Evolutionary conservation across 1,139 yeast species (phyloP).

Genomic region (Citeromyces hawaiiensis): DNA sequence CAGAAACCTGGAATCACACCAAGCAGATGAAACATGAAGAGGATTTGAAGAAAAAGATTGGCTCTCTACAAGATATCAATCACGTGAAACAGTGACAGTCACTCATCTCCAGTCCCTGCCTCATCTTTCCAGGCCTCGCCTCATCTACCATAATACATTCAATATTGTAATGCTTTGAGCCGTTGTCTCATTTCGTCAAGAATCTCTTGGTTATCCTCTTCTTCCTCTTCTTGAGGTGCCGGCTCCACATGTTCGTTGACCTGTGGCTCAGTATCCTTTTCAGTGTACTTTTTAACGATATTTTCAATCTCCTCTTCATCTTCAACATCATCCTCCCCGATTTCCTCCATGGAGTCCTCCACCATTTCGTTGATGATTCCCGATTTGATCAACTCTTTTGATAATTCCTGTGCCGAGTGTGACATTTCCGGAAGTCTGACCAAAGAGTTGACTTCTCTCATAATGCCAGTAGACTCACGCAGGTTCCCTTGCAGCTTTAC

Average conservation of each 20-base stretch:
- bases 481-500: conserved; percentile 73
- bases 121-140: background rate
- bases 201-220: conserved; percentile 61
- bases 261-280: conserved; percentile 29
- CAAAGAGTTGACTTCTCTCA: conserved; percentile 80
- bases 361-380: conserved; percentile 95
- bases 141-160: conserved; percentile 5
- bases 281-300: conserved; percentile 37
- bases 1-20: conserved; percentile 55
- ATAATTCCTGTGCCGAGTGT: conserved; percentile 76
- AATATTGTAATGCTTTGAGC: conserved; percentile 73
- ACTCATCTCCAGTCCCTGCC: too few relatives aligned
- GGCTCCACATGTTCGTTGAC: conserved; percentile 30
- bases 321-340: conserved; percentile 53
- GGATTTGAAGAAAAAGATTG: conserved; percentile 9
- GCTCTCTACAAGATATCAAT: background rate
- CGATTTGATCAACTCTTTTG: conserved; percentile 78
- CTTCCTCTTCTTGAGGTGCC: conserved; percentile 23
- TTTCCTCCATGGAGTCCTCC: conserved; percentile 75
- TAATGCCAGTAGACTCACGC: conserved; percentile 65
- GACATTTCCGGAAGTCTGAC: conserved; percentile 71
- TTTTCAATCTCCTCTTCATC: conserved; percentile 60
- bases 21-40: conserved; percentile 11
- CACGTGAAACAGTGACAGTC: background rate
- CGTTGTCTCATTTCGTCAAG: conserved; percentile 84